Evolutionary conservation across 2,329 filamentous ascomycete species (phyloP).

Genomic region (Aspergillus awamori): DNA sequence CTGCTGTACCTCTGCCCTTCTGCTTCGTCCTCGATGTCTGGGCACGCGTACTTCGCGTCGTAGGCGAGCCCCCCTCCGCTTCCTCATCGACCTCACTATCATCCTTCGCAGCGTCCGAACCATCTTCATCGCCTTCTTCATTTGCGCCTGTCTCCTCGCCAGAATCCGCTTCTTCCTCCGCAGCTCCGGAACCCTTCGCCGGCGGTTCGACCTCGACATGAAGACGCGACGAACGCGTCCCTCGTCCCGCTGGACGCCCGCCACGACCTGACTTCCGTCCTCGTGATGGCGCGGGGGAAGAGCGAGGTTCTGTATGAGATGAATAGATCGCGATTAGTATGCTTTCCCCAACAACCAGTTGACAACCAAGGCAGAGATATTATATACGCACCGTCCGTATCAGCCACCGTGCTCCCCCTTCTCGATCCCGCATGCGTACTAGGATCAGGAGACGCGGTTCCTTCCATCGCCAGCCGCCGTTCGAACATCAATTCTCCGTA

Average conservation of each 20-base stretch:
- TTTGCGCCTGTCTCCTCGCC: slow-evolving; percentile 43
- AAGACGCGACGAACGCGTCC: slow-evolving; percentile 42
- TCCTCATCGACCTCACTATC: slow-evolving; percentile 44
- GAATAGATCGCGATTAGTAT: neutral
- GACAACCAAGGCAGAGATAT: no score
- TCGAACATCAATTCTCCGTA: slow-evolving; percentile 54
- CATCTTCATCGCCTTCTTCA: slow-evolving; percentile 44
- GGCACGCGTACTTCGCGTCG: slow-evolving; percentile 39
- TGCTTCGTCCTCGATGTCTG: slow-evolving; percentile 39
- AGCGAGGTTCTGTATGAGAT: slow-evolving; percentile 41
- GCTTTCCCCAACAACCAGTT: neutral
- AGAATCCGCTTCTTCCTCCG: slow-evolving; percentile 44
- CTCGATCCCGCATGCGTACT: slow-evolving; percentile 41
- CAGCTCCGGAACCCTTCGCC: slow-evolving; percentile 33
- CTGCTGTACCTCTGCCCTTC: slow-evolving; percentile 39
- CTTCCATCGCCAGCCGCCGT: slow-evolving; percentile 47
- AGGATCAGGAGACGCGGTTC: slow-evolving; percentile 45
- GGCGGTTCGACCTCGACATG: slow-evolving; percentile 43
- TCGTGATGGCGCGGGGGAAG: slow-evolving; percentile 47
- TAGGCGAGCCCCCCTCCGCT: slow-evolving; percentile 41
- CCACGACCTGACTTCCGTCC: slow-evolving; percentile 40
- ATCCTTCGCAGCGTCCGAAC: slow-evolving; percentile 39
- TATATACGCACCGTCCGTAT: slow-evolving; percentile 49
- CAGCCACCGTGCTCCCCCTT: slow-evolving; percentile 49
- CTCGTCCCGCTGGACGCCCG: slow-evolving; percentile 38